Evolutionary conservation across 1,139 yeast species (phyloP), one percentile per base, ranked within the genome.

Genomic region (Suhomyces yuchorum): DNA sequence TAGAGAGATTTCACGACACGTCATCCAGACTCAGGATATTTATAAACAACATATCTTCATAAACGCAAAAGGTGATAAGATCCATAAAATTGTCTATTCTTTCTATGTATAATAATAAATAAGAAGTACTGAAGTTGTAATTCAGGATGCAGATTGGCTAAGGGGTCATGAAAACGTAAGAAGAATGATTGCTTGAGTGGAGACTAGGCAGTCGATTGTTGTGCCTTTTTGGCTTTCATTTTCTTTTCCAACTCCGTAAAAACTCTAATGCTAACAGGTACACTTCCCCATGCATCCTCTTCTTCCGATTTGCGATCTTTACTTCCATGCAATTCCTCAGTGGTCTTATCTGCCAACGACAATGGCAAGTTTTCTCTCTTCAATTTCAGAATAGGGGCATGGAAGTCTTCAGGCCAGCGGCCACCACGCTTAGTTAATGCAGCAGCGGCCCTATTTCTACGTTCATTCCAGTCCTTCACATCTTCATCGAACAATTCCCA

Each of bases 401-500:
- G 79, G 67, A 90, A 88, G 54, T 84, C 83, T 22, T 69, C 75
- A 0, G 97, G 98, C 98, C 98, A 91, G 36, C 75, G 63, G 30
- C 81, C 85, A 12, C 79, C 77, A 3, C 72, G 67, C 26, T 67
- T 60, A n/a, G 61, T 67, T 41, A 91, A 68, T 19, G 67, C 69
- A n/a, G 65, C 51, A 0, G 86, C 88, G 0, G 97, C 97, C 51
- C 73, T 65, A 42, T 67, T 67, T 30, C 96, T 73, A 57, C 75
- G 69, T 1, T 56, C 63, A 58, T 82, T 81, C 96, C 97, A 93
- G 23, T 90, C 91, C 55, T 82, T 84, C 43, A 92, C 60, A 63
- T 93, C 98, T 47, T 92, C 97, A 56, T 87, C 85, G 65, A 82
- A 93, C 48, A 88, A 70, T 58, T 92, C 97, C 98, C 98, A 93